These are phyloP conservation scores for Musa itinerans DNA, from an alignment of 176 grass and related monocot species.

Conservation along the genomic window DNA sequence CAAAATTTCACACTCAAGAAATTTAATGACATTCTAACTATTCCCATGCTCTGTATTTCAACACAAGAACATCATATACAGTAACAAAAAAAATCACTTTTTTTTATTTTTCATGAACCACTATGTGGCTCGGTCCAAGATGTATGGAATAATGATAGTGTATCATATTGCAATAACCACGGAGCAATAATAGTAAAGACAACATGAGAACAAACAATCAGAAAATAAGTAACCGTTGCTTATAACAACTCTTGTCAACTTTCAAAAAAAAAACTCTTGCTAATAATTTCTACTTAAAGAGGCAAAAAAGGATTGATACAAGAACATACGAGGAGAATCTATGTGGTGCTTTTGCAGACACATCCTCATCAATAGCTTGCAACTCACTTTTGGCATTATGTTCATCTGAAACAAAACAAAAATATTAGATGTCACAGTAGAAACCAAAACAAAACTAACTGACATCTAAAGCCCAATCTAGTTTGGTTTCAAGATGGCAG, in stretches of 20 bases:
- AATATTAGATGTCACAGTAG: neutral
- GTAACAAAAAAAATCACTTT: no score
- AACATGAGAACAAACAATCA: neutral
- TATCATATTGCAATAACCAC: neutral
- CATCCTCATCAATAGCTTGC: slow-evolving; percentile 15
- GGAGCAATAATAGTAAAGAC: neutral
- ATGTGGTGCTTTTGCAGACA: slow-evolving; percentile 28
- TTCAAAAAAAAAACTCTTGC: neutral
- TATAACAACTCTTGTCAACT: neutral
- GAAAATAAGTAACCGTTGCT: neutral
- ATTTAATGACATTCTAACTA: no score
- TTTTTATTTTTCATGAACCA: no score
- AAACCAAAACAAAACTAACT: neutral
- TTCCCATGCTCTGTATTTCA: no score
- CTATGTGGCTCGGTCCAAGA: no score
- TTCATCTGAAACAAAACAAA: slow-evolving; percentile 45
- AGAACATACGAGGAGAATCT: slow-evolving; percentile 6
- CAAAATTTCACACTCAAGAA: no score
- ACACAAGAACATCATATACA: no score
- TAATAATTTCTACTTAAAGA: neutral
- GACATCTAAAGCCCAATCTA: neutral
- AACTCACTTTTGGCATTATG: slow-evolving; percentile 29
- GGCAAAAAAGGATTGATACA: neutral
- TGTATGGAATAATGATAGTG: no score
- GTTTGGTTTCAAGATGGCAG: neutral